Conservation (phyloP, 495 filamentous ascomycete species). For the Talaromyces wortmannii region DNA sequence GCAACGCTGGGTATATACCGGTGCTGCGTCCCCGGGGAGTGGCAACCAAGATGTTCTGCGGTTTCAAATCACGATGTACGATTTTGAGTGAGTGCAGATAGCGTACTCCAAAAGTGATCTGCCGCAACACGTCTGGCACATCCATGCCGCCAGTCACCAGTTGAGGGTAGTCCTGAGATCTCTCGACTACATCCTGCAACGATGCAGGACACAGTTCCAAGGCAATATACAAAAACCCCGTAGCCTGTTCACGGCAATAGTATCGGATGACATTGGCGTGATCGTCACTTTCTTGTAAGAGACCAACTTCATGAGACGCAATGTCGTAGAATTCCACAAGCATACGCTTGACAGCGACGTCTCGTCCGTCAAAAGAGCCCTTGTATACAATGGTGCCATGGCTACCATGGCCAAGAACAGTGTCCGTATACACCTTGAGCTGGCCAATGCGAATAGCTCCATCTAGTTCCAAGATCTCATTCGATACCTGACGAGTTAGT, state of each 20-base stretch:
- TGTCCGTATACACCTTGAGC: slow-evolving; percentile 65
- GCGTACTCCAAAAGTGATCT: slow-evolving; percentile 78
- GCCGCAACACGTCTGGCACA: slow-evolving; percentile 62
- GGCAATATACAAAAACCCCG: slow-evolving; percentile 93
- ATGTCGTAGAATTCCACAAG: slow-evolving; percentile 91
- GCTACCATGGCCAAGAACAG: slow-evolving; percentile 71
- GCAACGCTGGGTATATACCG: slow-evolving; percentile 26
- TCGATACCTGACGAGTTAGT: slow-evolving; percentile 27
- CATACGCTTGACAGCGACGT: slow-evolving; percentile 96
- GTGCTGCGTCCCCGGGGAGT: slow-evolving; percentile 36
- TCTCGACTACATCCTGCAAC: slow-evolving; percentile 79
- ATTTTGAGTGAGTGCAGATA: slow-evolving; percentile 90
- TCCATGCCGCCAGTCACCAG: slow-evolving; percentile 46
- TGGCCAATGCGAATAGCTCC: slow-evolving; percentile 62
- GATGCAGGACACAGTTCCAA: slow-evolving; percentile 94
- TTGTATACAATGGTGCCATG: slow-evolving; percentile 82
- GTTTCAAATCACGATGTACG: slow-evolving; percentile 94
- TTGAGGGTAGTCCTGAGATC: slow-evolving; percentile 53
- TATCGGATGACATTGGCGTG: slow-evolving; percentile 96
- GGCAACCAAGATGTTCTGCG: slow-evolving; percentile 88
- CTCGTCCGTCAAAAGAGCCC: slow-evolving; percentile 81
- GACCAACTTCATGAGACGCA: slow-evolving; percentile 84
- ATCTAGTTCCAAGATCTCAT: slow-evolving; percentile 33
- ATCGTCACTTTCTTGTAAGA: slow-evolving; percentile 88
- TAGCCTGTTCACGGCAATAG: slow-evolving; percentile 79